Base-by-base conservation (phyloP, 2,329 filamentous ascomycete species). In the Elsinoe australis region DNA sequence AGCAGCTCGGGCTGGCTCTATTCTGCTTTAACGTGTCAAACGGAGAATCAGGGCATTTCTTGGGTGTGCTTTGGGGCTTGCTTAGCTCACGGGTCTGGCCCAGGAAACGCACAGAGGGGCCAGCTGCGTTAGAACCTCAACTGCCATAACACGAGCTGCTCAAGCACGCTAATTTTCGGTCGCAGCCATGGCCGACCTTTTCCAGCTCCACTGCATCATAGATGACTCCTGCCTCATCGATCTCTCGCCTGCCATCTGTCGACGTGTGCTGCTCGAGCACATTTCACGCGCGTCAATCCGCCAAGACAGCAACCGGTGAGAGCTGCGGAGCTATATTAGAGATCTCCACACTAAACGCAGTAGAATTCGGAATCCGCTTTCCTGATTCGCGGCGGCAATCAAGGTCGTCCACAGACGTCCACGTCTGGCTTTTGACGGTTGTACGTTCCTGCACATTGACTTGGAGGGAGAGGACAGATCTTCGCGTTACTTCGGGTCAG, bases 241-340 rank as follows among this genome's bases (percentile, higher is more conserved):
- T 41, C 22, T 21, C 26, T 41, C 36, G 28, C 9, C 14, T 24
- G 21, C 8, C 17, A 17, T 14, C 28, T 28, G 15, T 15, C 36
- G 28, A 15, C 21, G 4, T 3, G 15, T 32, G n/a, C 15, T 41
- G 36, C 36, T 41, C 21, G 36, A 41, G 36, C 22, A 26, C n/a
- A 44, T 7, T 44, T 15, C 24, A 12, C 39, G 21, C 26, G 14
- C 21, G 28, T 29, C 26, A 21, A 32, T 5, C 15, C 24, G 39
- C 39, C 39, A 44, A 44, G 39, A 44, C 24, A 10, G 26, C 39
- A 44, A 44, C 39, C 39, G 39, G 39, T 44, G 26, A 32, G 28
- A 17, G 32, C n/a, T 32, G 39, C 39, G 26, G 39, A 44, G 24
- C 39, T 44, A 44, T n/a, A 24, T 18, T 26, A 44, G 5, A 44